Conservation (phyloP, 2,329 filamentous ascomycete genomes). For the Polytolypa hystricis region DNA sequence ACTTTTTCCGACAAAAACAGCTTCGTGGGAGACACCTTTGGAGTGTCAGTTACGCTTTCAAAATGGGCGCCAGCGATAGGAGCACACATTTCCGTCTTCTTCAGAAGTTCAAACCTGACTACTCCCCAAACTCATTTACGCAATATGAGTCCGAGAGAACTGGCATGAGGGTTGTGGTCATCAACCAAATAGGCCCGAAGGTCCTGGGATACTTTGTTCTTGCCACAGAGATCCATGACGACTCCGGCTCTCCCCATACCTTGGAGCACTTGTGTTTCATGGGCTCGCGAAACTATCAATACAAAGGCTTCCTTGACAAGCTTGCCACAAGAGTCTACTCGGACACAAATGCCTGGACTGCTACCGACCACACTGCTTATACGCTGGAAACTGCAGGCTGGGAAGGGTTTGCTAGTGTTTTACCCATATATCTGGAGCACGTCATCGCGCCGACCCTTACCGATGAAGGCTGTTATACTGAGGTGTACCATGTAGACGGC, state of each 20-base stretch:
- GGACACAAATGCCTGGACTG: constrained; percentile 92
- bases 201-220: constrained; percentile 89
- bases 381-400: constrained; percentile 91
- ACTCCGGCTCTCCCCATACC: constrained; percentile 83
- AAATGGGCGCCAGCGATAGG: constrained; percentile 45
- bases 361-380: constrained; percentile 92
- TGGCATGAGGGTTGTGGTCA: constrained; percentile 87
- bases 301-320: constrained; percentile 92
- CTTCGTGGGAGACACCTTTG: too few species aligned
- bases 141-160: constrained; percentile 94
- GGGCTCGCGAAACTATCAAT: constrained; percentile 86
- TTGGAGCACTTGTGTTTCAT: constrained; percentile 77
- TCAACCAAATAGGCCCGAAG: constrained; percentile 89
- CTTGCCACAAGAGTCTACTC: constrained; percentile 89
- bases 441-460: constrained; percentile 83
- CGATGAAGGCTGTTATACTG: constrained; percentile 84
- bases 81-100: constrained; percentile 63
- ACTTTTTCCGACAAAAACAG: too few species aligned
- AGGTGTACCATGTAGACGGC: constrained; percentile 92
- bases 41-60: constrained; percentile 17
- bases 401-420: constrained; percentile 90
- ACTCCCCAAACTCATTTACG: constrained; percentile 76
- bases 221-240: constrained; percentile 94
- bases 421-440: constrained; percentile 93
- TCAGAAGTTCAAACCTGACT: constrained; percentile 79